A percentile compares a stretch with the other conserved stretches of the same genome.
Evolutionary conservation across 129 eudicot genomes (phyloP).

Genomic region (Arctium lappa): DNA sequence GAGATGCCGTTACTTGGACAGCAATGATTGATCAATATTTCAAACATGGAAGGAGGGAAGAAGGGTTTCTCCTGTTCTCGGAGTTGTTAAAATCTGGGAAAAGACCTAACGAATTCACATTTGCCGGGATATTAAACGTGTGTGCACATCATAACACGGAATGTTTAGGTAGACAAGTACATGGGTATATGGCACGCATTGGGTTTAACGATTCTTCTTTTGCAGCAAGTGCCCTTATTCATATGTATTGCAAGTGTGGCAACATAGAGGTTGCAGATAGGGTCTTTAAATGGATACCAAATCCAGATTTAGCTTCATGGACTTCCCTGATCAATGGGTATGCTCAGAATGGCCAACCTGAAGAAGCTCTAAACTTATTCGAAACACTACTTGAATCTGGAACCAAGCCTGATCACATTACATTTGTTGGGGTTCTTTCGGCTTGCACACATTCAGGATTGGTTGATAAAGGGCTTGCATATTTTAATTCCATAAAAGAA

Average conservation of each 20-base stretch:
- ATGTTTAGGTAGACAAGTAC: slow-evolving; percentile 56
- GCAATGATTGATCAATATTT: slow-evolving; percentile 68
- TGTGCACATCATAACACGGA: slow-evolving; percentile 53
- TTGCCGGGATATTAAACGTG: slow-evolving; percentile 57
- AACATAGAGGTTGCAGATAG: slow-evolving; percentile 39
- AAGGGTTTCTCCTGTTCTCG: slow-evolving; percentile 49
- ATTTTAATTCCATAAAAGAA: slow-evolving; percentile 45
- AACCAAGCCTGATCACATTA: slow-evolving; percentile 54
- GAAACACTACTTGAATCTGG: slow-evolving; percentile 49
- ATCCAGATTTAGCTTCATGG: slow-evolving; percentile 65
- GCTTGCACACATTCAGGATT: slow-evolving; percentile 74
- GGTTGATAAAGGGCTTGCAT: slow-evolving; percentile 56
- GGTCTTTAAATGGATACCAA: slow-evolving; percentile 41
- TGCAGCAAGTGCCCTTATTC: slow-evolving; percentile 69
- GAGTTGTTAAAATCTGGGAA: slow-evolving; percentile 43
- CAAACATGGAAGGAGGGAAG: slow-evolving; percentile 52
- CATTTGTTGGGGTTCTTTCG: slow-evolving; percentile 66
- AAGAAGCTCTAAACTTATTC: slow-evolving; percentile 50
- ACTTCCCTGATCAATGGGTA: slow-evolving; percentile 62
- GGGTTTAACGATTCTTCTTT: slow-evolving; percentile 52
- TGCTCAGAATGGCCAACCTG: slow-evolving; percentile 61
- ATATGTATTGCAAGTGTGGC: slow-evolving; percentile 65
- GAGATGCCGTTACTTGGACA: slow-evolving; percentile 61
- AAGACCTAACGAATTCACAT: slow-evolving; percentile 66
- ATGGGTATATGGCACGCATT: slow-evolving; percentile 55